Percentiles rank a stretch among this genome's conserved stretches.
Conservation (phyloP, 495 filamentous ascomycete genomes). For the Tuber magnatum region DNA sequence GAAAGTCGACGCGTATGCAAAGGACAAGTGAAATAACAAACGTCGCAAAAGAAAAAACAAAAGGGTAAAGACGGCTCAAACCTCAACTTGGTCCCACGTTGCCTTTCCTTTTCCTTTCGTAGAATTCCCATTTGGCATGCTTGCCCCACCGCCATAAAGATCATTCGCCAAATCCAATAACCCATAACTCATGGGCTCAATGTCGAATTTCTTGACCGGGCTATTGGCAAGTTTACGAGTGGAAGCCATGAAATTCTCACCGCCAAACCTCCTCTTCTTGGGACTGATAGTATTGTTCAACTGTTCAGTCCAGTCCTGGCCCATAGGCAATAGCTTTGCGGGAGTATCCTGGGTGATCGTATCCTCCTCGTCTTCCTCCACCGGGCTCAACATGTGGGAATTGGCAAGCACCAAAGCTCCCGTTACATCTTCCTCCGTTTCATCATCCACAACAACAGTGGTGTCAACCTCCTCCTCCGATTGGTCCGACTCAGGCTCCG, state of each 20-base stretch:
- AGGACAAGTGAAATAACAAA: conserved; percentile 33
- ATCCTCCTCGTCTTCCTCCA: conserved; percentile 6
- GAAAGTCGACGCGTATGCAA: conserved; percentile 33
- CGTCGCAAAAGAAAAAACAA: conserved; percentile 39
- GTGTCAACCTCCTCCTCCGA: conserved; percentile 53
- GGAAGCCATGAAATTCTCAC: conserved; percentile 37
- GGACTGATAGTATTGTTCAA: conserved; percentile 87
- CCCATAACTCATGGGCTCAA: conserved; percentile 39
- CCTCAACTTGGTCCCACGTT: conserved; percentile 60
- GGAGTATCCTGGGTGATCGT: conserved; percentile 23
- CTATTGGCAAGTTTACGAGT: conserved; percentile 24
- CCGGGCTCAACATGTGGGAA: conserved; percentile 27
- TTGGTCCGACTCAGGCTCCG: conserved; percentile 56
- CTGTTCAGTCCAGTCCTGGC: conserved; percentile 78
- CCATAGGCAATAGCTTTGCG: conserved; percentile 45
- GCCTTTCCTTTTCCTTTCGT: conserved; percentile 48
- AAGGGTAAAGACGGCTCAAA: conserved; percentile 53
- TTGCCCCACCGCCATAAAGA: conserved; percentile 33
- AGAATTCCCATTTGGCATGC: conserved; percentile 39
- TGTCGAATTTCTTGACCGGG: conserved; percentile 25
- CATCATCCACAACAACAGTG: conserved; percentile 47
- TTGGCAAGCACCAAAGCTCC: conserved; percentile 51
- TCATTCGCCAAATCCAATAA: conserved; percentile 39
- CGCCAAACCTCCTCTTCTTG: conserved; percentile 41
- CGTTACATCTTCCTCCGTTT: conserved; percentile 62